phyloP scores from a whole-genome alignment of 2,329 filamentous ascomycete species.

The Fusarium succisae region DNA sequence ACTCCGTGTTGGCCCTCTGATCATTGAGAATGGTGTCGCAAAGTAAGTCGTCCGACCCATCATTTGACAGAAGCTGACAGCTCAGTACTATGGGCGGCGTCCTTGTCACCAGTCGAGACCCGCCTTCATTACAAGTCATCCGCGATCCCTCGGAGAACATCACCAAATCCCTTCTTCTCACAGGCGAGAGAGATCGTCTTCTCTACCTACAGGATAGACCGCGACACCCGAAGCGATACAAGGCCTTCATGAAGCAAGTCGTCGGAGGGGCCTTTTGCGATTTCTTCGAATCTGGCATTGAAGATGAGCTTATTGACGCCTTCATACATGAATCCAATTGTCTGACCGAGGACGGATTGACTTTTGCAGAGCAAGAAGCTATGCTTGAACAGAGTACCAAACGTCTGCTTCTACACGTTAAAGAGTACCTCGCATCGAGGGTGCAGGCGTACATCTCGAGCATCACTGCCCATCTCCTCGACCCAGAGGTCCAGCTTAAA shows the following conservation, averaged over 20 bases:
- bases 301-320: slow-evolving; percentile 42
- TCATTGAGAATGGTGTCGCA: slow-evolving; percentile 52
- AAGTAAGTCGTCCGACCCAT: slow-evolving; percentile 41
- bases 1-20: slow-evolving; percentile 48
- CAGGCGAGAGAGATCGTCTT: slow-evolving; percentile 24
- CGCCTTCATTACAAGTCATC: slow-evolving; percentile 34
- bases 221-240: slow-evolving; percentile 45
- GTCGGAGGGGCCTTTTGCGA: slow-evolving; percentile 49
- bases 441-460: slow-evolving; percentile 44
- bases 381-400: slow-evolving; percentile 16
- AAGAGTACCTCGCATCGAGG: slow-evolving; percentile 35
- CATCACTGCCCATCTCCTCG: slow-evolving; percentile 42
- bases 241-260: slow-evolving; percentile 52
- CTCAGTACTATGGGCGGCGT: slow-evolving; percentile 36
- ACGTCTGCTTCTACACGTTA: slow-evolving; percentile 30
- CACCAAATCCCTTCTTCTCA: slow-evolving; percentile 34
- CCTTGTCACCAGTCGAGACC: slow-evolving; percentile 39
- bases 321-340: slow-evolving; percentile 38
- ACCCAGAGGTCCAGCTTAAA: slow-evolving; percentile 37
- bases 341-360: slow-evolving; percentile 11
- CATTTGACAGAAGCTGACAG: not conserved
- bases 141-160: slow-evolving; percentile 17
- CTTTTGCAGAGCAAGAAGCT: slow-evolving; percentile 7
- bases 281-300: slow-evolving; percentile 33
- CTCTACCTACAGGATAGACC: slow-evolving; percentile 31